Percentiles rank a stretch among this genome's conserved stretches.
Conservation (phyloP, 345 rosid species). For the Passiflora organensis region DNA sequence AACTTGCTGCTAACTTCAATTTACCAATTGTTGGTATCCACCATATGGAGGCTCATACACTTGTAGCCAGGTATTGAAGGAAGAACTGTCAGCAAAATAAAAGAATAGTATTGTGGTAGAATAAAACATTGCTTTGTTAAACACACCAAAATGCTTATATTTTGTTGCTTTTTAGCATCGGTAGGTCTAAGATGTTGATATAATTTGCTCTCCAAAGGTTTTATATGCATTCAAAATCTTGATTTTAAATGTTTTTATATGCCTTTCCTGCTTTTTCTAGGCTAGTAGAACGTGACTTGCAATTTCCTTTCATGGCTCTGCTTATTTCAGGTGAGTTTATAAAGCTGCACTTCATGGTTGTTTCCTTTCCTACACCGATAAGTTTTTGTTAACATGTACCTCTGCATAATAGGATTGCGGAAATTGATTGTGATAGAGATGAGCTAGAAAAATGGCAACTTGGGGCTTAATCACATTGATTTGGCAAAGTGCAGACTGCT, state of each 20-base stretch:
- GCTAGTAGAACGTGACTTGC: constrained; percentile 61
- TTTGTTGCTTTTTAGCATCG: background rate
- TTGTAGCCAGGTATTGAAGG: constrained; percentile 66
- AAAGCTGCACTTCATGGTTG: background rate
- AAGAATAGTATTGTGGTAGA: background rate
- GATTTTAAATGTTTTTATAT: constrained; percentile 2
- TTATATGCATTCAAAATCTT: background rate
- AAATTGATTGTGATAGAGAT: background rate
- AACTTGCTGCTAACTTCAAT: constrained; percentile 57
- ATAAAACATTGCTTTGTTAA: background rate
- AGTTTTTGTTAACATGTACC: no score
- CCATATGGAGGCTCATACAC: constrained; percentile 98
- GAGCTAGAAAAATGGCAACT: no score
- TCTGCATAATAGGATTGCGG: no score
- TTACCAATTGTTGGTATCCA: constrained; percentile 78
- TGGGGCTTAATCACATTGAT: no score
- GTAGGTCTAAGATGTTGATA: background rate
- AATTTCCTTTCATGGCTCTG: constrained; percentile 87
- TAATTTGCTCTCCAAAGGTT: background rate
- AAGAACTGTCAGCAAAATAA: background rate
- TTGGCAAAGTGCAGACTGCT: no score
- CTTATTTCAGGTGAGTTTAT: constrained; percentile 73
- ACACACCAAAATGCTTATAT: no score
- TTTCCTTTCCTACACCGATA: background rate
- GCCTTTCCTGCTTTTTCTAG: constrained; percentile 27